Conservation (phyloP, 352 stramenopile species). For the Phytophthora pisi region DNA sequence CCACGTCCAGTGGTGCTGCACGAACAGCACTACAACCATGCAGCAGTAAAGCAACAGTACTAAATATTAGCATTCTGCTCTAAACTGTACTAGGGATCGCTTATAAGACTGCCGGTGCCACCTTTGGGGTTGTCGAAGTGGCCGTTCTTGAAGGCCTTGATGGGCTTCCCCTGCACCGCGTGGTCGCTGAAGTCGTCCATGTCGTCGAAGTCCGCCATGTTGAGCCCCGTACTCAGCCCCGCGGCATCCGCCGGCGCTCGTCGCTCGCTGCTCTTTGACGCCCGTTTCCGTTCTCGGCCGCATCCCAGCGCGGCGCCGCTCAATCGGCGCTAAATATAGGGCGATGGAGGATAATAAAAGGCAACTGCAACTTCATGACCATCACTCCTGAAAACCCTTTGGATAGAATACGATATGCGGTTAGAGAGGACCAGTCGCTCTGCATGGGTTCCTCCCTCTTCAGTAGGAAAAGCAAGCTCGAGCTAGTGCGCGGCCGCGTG, state of each 20-base stretch:
- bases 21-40: slow-evolving; percentile 66
- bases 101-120: slow-evolving; percentile 15
- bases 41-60: no score
- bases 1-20: slow-evolving; percentile 87
- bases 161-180: slow-evolving; percentile 76
- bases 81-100: no score
- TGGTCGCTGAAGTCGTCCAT: slow-evolving; percentile 85
- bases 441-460: slow-evolving; percentile 15
- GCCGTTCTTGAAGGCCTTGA: slow-evolving; percentile 82
- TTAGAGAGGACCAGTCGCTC: neutral
- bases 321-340: slow-evolving; percentile 17
- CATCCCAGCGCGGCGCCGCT: neutral
- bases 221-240: slow-evolving; percentile 11
- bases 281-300: slow-evolving; percentile 24
- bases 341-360: slow-evolving; percentile 1
- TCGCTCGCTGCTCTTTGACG: slow-evolving; percentile 16
- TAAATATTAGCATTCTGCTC: no score
- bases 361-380: slow-evolving; percentile 24
- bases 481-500: neutral
- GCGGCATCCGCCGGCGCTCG: slow-evolving; percentile 30
- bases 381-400: slow-evolving; percentile 19
- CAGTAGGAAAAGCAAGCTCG: slow-evolving; percentile 23
- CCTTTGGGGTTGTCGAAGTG: slow-evolving; percentile 81
- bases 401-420: slow-evolving; percentile 4
- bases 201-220: slow-evolving; percentile 77